Evolutionary conservation across 176 grass and related monocot genomes (phyloP), one percentile per base, ranked within the genome.

Genomic region (Urochloa ruziziensis): DNA sequence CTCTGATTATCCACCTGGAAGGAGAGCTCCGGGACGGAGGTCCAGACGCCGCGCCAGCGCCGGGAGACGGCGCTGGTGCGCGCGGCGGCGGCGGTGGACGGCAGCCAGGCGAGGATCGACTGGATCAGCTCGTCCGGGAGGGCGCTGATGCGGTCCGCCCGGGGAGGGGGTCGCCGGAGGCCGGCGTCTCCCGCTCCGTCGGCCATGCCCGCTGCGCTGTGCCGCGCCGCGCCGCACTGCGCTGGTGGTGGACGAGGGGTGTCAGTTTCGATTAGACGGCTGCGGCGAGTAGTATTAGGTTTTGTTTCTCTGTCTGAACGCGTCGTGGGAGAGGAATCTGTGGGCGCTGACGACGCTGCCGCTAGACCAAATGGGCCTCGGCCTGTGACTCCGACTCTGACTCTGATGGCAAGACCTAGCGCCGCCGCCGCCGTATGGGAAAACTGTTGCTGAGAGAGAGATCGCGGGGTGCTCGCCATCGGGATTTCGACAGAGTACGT

Each of bases 21-120:
- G 29, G 44, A 27, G 13, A 83, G 81, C 29, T n/a, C 28, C 11
- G 68, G 68, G 68, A 73, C 10, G 37, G 5, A 0, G 24, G 1
- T 25, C 80, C 80, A 83, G 68, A 62, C 68, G 68, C 12, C 40
- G 21, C 67, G 53, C 80, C 80, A 83, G 6, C 67, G 80, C 0
- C 40, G 28, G 18, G 80, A 83, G 37, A 83, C 67, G 68, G 46
- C 54, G 80, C 80, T 62, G 12, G 80, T 83, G 19, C 56, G 54
- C 39, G 67, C 80, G 1, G 68, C 80, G 27, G 34, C 67, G 27
- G 68, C 13, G 11, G 79, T 37, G 64, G 39, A 48, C 25, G 18
- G 67, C 7, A 82, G 53, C 10, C 11, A n/a, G 18, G 2, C 6
- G 67, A 82, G 80, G 80, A 82, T 73, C 17, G 10, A 1, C 27